phyloP scores from a whole-genome alignment of 306 rosid species.

The Rosa lucieae region DNA sequence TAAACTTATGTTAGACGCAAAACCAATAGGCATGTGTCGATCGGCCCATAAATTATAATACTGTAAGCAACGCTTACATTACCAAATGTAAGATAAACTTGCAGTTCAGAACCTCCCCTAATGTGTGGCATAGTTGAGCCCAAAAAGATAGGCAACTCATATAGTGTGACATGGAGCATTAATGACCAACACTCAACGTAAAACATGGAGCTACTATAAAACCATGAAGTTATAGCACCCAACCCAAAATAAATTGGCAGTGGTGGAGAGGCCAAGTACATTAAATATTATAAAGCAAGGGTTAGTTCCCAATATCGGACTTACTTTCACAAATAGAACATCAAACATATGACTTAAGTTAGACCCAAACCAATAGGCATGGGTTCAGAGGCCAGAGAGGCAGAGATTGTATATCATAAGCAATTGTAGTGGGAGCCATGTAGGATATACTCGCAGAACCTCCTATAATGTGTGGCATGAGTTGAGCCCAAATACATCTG shows the following conservation, averaged over 20 bases:
- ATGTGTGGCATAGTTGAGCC: not conserved
- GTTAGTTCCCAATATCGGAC: not conserved
- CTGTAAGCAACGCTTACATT: not conserved
- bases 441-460: not conserved
- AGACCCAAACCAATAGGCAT: not conserved
- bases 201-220: not conserved
- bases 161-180: not conserved
- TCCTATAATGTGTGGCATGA: not conserved
- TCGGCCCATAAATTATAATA: not conserved
- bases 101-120: not conserved
- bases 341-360: not conserved
- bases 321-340: not conserved
- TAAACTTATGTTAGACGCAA: not conserved
- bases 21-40: not conserved
- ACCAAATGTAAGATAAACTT: not conserved
- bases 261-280: not conserved
- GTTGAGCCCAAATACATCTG: not conserved
- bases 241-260: not conserved
- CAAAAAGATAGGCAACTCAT: not conserved
- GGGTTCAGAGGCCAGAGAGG: not conserved
- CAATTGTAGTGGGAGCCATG: not conserved
- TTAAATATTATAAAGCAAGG: not conserved
- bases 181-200: not conserved
- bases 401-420: not conserved
- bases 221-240: not conserved